Evolutionary conservation across 2,329 filamentous ascomycete genomes (phyloP), one percentile per base, ranked within the genome.

Genomic region (Corniculantispora saksenae): DNA sequence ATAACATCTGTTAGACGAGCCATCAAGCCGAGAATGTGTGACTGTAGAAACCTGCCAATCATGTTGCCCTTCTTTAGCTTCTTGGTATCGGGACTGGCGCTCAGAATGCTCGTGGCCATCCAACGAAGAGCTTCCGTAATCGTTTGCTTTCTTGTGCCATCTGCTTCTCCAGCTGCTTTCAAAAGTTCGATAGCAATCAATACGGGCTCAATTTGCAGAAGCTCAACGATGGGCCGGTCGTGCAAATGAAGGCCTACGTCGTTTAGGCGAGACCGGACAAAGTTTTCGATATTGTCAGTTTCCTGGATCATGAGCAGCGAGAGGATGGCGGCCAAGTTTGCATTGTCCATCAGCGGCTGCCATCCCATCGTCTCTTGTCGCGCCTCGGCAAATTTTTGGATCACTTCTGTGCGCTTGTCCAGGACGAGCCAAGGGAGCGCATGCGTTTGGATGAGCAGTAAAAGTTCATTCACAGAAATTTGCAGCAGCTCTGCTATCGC

Each of bases 371-470:
- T 78, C 54, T 92, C 89, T 53, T 91, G 87, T 63, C 91, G 88
- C 61, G 91, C 92, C 69, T 91, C 86, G 0, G 93, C 91, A 69
- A 99, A 92, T 67, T 89, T 90, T 70, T 90, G 85, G 48, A 99
- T 89, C 19, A 96, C 85, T 65, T 97, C 92, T 65, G 84, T 84
- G 71, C 90, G 90, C 72, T 90, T 91, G 50, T 87, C 89, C 47
- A 97, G 80, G 3, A 99, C 91, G 21, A 99, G 83, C 78, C 92
- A 93, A 1, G 96, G 95, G 10, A 99, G 77, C 9, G 94, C 94
- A 70, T 95, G 87, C 17, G 87, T 84, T 74, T 97, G 93, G 10
- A 94, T 91, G 21, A 90, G 78, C 17, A 90, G 78, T 12, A 97
- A 82, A 53, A 98, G 88, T 61, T 91, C 88, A 51, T 88, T 83